Evolutionary conservation across 2,329 filamentous ascomycete genomes (phyloP), one percentile per base, ranked within the genome.

Genomic region (Aspergillus sergii): DNA sequence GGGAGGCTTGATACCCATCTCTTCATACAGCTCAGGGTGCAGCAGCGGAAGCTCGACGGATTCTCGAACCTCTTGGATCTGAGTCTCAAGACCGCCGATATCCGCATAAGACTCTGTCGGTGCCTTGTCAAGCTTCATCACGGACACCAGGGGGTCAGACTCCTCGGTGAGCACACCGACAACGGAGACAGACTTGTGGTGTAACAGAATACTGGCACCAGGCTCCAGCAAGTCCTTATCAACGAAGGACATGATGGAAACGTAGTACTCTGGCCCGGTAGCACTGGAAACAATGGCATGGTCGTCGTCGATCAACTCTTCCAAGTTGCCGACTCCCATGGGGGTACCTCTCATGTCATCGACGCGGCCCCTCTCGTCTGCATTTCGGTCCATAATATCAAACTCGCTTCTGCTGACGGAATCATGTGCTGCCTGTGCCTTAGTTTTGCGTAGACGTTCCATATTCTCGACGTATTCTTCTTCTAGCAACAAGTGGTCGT

Each of bases 401-500:
- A 88, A 82, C 68, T 94, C 92, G 34, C 86, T 86, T 48, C 84
- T 46, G 82, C 82, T 48, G 81, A 80, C 43, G 79, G 83, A 57
- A 87, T 88, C 30, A 84, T 86, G 63, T 7, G 86, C 67, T 16
- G 68, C 75, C 76, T 92, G 90, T 1, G 89, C 87, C 85, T 97
- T 97, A 67, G 93, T 91, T 80, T 97, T 97, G 73, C 96, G 90
- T 73, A 97, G 84, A 53, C 93, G 92, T 81, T 99, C 95, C 81
- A 99, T 95, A 79, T 99, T 99, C 84, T 98, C 94, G 66, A 99
- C 95, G 70, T 97, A 99, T 81, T 99, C 95, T 78, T 99, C 95
- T 79, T 99, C 95, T 34, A 99, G 88, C 66, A 99, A 84, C 65
- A 99, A 86, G 76, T 99, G 95, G 78, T 99, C 95, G 84, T 99